Evolutionary conservation across 1,284 basidiomycete genomes (phyloP).

Genomic region (Fomitopsis pinicola): DNA sequence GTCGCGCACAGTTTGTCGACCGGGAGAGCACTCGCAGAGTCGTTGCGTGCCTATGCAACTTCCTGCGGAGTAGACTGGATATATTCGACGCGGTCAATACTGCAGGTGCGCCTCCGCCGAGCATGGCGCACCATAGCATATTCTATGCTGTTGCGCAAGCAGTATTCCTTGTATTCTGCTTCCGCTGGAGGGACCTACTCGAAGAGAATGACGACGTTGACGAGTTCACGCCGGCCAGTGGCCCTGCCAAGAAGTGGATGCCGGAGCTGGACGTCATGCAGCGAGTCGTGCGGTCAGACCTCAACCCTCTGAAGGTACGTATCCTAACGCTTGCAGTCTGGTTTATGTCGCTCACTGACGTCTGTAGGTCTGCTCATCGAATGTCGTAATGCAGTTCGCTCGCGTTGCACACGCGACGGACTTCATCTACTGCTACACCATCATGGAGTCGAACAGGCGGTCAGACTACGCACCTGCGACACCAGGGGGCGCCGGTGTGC

Average conservation of each 20-base stretch:
- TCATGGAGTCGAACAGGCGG: constrained; percentile 82
- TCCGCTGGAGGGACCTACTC: constrained; percentile 89
- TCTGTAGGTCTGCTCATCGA: constrained; percentile 77
- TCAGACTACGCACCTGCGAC: constrained; percentile 36
- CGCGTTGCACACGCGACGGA: constrained; percentile 86
- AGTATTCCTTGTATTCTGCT: constrained; percentile 97
- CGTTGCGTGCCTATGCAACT: constrained; percentile 81
- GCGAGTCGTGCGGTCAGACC: constrained; percentile 73
- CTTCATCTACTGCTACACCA: constrained; percentile 94
- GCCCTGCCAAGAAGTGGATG: constrained; percentile 72
- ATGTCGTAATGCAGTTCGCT: constrained; percentile 95
- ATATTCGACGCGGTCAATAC: constrained; percentile 53
- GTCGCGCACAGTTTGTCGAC: constrained; percentile 86
- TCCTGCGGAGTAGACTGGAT: constrained; percentile 74
- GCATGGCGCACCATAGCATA: constrained; percentile 58
- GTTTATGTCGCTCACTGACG: neutral
- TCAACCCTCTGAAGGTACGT: constrained; percentile 87
- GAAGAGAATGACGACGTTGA: constrained; percentile 54
- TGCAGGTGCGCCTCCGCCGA: constrained; percentile 31
- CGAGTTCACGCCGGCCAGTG: constrained; percentile 29
- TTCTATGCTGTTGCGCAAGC: constrained; percentile 96
- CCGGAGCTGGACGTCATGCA: constrained; percentile 77
- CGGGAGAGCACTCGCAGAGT: constrained; percentile 74
- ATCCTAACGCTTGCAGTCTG: constrained; percentile 5
- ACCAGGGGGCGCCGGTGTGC: constrained; percentile 4